Evolutionary conservation across 805 yeast species (phyloP), one percentile per base, ranked within the genome.

Genomic region (Schizosaccharomyces osmophilus): DNA sequence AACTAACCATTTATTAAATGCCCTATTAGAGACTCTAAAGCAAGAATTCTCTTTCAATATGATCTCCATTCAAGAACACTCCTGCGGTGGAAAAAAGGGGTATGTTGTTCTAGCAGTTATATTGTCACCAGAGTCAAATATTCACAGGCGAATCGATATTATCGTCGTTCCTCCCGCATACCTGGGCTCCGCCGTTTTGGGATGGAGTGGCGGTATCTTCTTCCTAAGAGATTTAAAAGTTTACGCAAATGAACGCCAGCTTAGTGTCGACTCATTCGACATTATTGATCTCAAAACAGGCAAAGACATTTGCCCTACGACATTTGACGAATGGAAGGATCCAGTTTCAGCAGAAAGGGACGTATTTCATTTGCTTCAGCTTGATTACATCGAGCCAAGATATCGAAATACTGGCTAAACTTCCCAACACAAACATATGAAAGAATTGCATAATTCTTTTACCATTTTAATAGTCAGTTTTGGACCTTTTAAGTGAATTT

Each of bases 171-270:
- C 65, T 31, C 66, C 67, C 62, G 45, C 42, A 11, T 51, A 61
- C 29, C 48, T 62, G 41, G 67, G 67, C 15, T 26, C 64, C 8
- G 66, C 67, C 4, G 58, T 65, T 2, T 63, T 65, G 29, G 67
- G 67, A 31, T 65, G 67, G 67, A 65, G 67, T n/a, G 67, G 66
- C 22, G 65, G 62, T 4, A 64, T 64, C 5, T 65, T 66, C 31
- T 65, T 65, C 22, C 64, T 63, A 31, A 61, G 67, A 15, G 67
- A 65, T 22, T 55, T 65, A 29, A 51, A 66, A 15, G 48, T 62
- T 13, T 62, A 58, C 5, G 48, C 61, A 24, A 62, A 60, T 45
- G 48, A 61, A 24, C 39, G 51, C 9, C 55, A 39, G 17, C 45
- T 61, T 36, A 63, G 62, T 41, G 65, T 63, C 32, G 59, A 57